Conservation (phyloP, 176 grass and related monocot genomes). For the Zoysia pacifica region DNA sequence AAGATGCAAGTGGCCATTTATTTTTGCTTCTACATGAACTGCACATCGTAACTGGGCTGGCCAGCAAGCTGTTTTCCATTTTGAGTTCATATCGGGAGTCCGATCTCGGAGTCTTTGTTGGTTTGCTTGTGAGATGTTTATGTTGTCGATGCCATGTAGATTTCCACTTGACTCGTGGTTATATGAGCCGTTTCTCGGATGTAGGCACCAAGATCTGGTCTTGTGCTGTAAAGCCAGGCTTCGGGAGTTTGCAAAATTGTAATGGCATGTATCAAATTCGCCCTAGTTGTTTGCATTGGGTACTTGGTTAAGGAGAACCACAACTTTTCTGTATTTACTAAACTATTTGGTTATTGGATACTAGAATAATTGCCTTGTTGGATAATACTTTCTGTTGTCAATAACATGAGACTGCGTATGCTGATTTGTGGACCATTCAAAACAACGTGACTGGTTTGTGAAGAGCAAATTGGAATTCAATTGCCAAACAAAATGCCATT, state of each 20-base stretch:
- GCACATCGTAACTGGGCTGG: conserved; percentile 28
- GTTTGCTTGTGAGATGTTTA: conserved; percentile 37
- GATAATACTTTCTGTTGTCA: background rate
- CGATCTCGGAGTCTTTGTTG: conserved; percentile 28
- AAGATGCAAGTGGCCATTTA: conserved; percentile 20
- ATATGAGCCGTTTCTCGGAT: conserved; percentile 10
- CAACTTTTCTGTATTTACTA: conserved; percentile 23
- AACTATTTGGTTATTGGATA: conserved; percentile 3
- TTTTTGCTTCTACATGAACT: conserved; percentile 38
- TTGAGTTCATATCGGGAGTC: conserved; percentile 27
- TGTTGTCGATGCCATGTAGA: conserved; percentile 23
- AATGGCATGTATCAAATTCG: no score
- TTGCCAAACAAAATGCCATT: background rate
- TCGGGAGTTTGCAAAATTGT: no score
- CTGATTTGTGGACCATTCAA: background rate
- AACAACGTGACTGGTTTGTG: background rate
- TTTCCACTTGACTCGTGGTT: background rate
- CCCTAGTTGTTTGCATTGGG: no score
- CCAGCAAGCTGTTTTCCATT: conserved; percentile 34
- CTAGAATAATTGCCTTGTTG: background rate
- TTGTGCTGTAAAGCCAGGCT: conserved; percentile 27
- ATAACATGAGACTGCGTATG: background rate
- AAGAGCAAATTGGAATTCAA: background rate
- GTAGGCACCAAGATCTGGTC: conserved; percentile 15
- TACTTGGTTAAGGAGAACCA: background rate